These are phyloP conservation scores for Pontederia paniculata DNA, from an alignment of 176 grass and related monocot genomes.

Conservation along the genomic window DNA sequence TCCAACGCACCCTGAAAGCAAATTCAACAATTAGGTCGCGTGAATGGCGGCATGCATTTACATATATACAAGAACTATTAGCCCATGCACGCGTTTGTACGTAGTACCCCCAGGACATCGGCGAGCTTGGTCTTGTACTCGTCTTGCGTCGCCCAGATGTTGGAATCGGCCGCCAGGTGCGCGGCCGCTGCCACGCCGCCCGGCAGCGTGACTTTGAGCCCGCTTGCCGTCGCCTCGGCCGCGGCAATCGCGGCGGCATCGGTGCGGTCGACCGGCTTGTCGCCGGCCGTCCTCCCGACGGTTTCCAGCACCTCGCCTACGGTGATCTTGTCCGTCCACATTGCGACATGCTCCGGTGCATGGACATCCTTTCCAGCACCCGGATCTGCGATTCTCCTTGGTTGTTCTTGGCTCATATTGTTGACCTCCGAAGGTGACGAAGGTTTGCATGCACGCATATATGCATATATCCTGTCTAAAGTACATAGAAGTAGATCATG, in stretches of 20 bases:
- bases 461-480: no score
- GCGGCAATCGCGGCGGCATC: neutral
- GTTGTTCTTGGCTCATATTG: neutral
- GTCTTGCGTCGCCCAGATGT: neutral
- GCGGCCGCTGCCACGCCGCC: neutral
- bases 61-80: neutral
- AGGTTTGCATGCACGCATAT: no score
- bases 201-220: neutral
- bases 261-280: neutral
- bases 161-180: neutral
- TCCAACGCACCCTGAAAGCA: neutral
- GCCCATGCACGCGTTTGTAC: neutral
- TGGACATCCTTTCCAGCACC: neutral
- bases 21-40: neutral
- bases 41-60: neutral
- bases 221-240: neutral
- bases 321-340: slow-evolving; percentile 9
- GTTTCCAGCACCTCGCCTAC: neutral
- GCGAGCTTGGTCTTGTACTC: neutral
- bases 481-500: no score
- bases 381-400: neutral
- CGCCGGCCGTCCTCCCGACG: neutral
- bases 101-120: neutral
- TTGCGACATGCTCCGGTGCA: neutral
- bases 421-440: no score